phyloP scores from a whole-genome alignment of 495 filamentous ascomycete species.

The Xylaria curta region DNA sequence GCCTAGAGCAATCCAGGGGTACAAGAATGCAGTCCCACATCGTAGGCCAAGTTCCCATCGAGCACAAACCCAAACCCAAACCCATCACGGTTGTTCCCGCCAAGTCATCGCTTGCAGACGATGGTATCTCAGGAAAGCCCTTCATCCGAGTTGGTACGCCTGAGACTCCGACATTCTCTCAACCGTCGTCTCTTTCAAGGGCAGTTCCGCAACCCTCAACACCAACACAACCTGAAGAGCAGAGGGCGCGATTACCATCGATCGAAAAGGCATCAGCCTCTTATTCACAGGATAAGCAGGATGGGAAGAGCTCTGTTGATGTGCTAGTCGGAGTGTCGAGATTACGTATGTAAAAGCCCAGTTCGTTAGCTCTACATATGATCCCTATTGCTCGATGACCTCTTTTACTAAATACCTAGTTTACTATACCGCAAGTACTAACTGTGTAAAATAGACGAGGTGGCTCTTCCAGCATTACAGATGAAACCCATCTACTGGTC shows the following conservation, averaged over 20 bases:
- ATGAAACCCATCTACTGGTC: conserved; percentile 99
- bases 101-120: conserved; percentile 44
- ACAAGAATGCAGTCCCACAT: conserved; percentile 8
- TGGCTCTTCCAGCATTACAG: conserved; percentile 62
- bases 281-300: conserved; percentile 15
- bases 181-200: conserved; percentile 37
- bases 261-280: conserved; percentile 14
- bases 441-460: conserved; percentile 43
- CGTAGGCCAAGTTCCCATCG: conserved; percentile 6
- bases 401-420: neutral
- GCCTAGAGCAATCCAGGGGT: conserved; percentile 5
- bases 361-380: neutral
- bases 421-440: neutral
- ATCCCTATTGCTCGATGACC: neutral
- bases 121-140: conserved; percentile 55
- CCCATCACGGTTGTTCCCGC: conserved; percentile 28
- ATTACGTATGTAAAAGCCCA: conserved; percentile 49
- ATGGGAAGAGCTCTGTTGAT: conserved; percentile 45
- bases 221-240: conserved; percentile 25
- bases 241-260: conserved; percentile 19
- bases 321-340: conserved; percentile 80
- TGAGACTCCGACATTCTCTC: conserved; percentile 31
- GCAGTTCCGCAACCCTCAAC: conserved; percentile 22
- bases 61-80: conserved; percentile 7
- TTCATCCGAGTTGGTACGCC: conserved; percentile 50